phyloP scores from a whole-genome alignment of 2,329 filamentous ascomycete species.

The Lachnellula suecica region DNA sequence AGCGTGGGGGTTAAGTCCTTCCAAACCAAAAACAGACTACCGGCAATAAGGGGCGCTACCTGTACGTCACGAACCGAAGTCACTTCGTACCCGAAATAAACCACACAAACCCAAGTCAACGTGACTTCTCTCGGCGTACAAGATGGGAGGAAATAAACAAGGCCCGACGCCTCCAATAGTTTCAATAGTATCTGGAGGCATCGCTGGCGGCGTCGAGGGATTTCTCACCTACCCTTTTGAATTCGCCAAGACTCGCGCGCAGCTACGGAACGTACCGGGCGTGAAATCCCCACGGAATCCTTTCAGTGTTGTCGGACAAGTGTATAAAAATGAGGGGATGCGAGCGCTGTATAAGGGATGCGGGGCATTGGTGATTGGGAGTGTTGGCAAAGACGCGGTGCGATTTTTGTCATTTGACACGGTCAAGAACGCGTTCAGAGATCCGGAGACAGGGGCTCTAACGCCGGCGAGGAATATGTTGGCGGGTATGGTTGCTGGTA shows the following conservation, averaged over 20 bases:
- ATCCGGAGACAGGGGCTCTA: conserved; percentile 52
- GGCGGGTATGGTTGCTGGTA: conserved; percentile 63
- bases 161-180: conserved; percentile 17
- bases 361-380: conserved; percentile 19
- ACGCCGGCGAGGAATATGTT: conserved; percentile 56
- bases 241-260: conserved; percentile 65
- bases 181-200: conserved; percentile 26
- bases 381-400: conserved; percentile 61
- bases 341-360: conserved; percentile 45
- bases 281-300: conserved; percentile 52
- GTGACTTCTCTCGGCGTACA: neutral
- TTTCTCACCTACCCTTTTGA: conserved; percentile 56
- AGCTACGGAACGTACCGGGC: conserved; percentile 44
- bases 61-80: too few species aligned
- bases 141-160: neutral
- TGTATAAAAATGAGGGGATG: conserved; percentile 55
- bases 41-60: too few species aligned
- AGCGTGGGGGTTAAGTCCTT: too few species aligned
- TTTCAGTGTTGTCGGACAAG: conserved; percentile 52
- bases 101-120: too few species aligned
- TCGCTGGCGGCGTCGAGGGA: conserved; percentile 32
- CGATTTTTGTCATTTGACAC: conserved; percentile 66
- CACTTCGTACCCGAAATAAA: too few species aligned
- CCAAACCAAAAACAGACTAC: too few species aligned
- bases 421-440: conserved; percentile 57